Evolutionary conservation across 208 protist genomes (phyloP), one percentile per base, ranked within the genome.

Genomic region (Acanthamoeba sp.): DNA sequence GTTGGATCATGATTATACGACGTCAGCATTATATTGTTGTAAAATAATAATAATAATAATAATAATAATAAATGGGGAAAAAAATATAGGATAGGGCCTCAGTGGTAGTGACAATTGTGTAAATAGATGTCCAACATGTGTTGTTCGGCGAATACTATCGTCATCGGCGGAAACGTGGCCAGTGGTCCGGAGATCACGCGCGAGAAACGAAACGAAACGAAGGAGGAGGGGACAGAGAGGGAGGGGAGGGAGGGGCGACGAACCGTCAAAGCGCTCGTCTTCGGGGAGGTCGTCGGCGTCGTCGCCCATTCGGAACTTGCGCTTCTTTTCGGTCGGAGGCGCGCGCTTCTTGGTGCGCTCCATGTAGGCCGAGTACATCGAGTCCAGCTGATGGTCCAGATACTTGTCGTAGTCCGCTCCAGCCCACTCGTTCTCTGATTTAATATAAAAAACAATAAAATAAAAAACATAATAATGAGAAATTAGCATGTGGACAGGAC

Each of bases 381-480:
- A 64, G 40, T 91, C 85, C 57, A 91, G 85, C 38, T 27, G 16
- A 48, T 73, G 52, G 6, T 91, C 85, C 85, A 91, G 85, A 38
- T 48, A 91, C 38, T 42, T 4, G 32, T 91, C 85, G 42, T 91
- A 91, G 38, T 71, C 10, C 42, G 4, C 24, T 2, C 85, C 85
- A 7, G 38, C 57, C 85, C 85, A 91, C 40, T 91, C 85, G 38
- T 94, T 40, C 34, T 59, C 97, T 97, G 32, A 98, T 94, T 48
- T 14, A 48, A 59, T 24, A 59, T n/a, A 27, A 59, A 59, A 59
- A 98, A 96, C 40, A 98, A 95, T 18, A 32, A 40, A 16, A 66
- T 66, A 9, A 66, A 24, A 34, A 98, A 97, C 95, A 98, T 98
- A 40, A 97, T n/a, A n/a, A n/a, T n/a, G n/a, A n/a, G n/a, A n/a